Conservation (phyloP, 2,329 filamentous ascomycete genomes). For the Plenodomus tracheiphilus region DNA sequence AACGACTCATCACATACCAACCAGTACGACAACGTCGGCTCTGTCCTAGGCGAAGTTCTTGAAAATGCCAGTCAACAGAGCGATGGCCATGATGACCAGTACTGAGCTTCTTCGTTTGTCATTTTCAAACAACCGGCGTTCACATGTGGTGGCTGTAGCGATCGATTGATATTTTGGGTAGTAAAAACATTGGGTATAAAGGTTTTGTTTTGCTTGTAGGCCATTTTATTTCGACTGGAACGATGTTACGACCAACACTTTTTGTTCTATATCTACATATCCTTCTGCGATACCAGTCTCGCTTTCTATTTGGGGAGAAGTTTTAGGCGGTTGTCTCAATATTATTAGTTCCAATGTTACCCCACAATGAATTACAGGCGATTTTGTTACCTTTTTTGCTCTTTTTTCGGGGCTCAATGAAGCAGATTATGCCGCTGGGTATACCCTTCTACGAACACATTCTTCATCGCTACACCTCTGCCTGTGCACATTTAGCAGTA, state of each 20-base stretch:
- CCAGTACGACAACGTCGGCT: constrained; percentile 39
- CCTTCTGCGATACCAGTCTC: constrained; percentile 12
- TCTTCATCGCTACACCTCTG: no score
- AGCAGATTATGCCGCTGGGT: constrained; percentile 26
- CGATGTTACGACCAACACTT: constrained; percentile 7
- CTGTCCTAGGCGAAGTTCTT: constrained; percentile 43
- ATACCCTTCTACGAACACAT: no score
- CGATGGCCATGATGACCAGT: constrained; percentile 34
- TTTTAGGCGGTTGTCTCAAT: constrained; percentile 31
- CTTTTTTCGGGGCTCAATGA: constrained; percentile 8
- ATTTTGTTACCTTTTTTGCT: background rate
- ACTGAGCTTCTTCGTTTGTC: constrained; percentile 13
- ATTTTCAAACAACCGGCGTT: constrained; percentile 14
- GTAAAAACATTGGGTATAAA: constrained; percentile 8
- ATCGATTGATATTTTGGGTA: constrained; percentile 3
- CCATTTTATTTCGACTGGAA: constrained; percentile 11
- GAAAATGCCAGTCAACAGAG: constrained; percentile 39
- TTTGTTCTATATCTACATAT: constrained; percentile 5
- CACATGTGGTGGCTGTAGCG: constrained; percentile 1
- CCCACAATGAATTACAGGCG: background rate
- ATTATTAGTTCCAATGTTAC: constrained; percentile 1
- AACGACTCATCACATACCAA: constrained; percentile 41
- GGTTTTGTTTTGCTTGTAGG: background rate
- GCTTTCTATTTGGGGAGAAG: constrained; percentile 19
- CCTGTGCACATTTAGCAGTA: no score